Conservation (phyloP, 352 stramenopile genomes). For the Pythium dissimile region DNA sequence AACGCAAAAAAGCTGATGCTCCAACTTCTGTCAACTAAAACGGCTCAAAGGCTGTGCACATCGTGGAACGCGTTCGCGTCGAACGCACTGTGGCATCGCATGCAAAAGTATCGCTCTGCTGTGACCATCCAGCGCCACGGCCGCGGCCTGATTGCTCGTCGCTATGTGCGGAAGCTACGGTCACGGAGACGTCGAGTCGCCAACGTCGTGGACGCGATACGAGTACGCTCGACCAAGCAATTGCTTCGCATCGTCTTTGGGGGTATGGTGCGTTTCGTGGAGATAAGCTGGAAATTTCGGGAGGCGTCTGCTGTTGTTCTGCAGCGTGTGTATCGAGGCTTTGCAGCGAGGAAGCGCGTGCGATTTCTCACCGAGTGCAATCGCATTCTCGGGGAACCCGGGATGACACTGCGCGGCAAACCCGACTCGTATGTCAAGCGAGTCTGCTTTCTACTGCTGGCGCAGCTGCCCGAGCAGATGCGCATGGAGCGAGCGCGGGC, state of each 20-base stretch:
- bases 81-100: constrained; percentile 44
- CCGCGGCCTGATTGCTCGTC: constrained; percentile 40
- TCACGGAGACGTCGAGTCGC: constrained; percentile 33
- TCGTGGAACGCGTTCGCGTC: constrained; percentile 40
- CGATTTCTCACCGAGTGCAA: constrained; percentile 33
- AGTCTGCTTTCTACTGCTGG: constrained; percentile 53
- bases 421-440: constrained; percentile 38
- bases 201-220: constrained; percentile 30
- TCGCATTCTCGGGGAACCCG: constrained; percentile 29
- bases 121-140: constrained; percentile 45
- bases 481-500: constrained; percentile 22
- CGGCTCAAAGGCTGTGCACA: constrained; percentile 20
- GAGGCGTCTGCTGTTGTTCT: constrained; percentile 25
- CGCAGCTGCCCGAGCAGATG: constrained; percentile 29
- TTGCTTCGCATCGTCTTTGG: constrained; percentile 32
- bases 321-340: constrained; percentile 48
- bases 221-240: constrained; percentile 21
- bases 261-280: constrained; percentile 28
- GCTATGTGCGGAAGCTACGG: constrained; percentile 31
- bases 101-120: constrained; percentile 44
- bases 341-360: constrained; percentile 34
- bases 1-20: constrained; percentile 49
- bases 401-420: constrained; percentile 35
- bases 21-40: constrained; percentile 36
- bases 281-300: constrained; percentile 27